Evolutionary conservation across 148 eudicot species (phyloP).

Genomic region (Gaultheria prostrata): DNA sequence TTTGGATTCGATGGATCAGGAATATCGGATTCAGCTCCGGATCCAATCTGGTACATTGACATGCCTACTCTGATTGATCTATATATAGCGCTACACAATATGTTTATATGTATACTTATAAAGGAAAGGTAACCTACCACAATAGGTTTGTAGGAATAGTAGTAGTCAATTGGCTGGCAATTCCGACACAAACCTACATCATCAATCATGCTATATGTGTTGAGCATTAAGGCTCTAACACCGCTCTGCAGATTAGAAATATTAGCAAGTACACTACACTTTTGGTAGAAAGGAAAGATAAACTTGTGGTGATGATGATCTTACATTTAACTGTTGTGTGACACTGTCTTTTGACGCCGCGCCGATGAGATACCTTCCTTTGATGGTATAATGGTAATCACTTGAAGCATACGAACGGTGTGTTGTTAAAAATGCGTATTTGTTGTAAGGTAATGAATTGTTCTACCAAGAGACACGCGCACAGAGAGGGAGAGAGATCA

Average conservation of each 20-base stretch:
- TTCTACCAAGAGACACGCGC: background rate
- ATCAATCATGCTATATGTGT: background rate
- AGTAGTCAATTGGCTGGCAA: too few species aligned
- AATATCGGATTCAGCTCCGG: too few species aligned
- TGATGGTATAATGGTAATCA: background rate
- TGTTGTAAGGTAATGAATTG: background rate
- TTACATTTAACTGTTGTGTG: background rate
- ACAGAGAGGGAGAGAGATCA: background rate
- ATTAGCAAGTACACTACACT: background rate
- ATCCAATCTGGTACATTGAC: too few species aligned
- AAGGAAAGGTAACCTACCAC: background rate
- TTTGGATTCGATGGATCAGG: too few species aligned
- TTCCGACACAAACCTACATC: background rate
- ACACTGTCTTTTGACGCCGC: background rate
- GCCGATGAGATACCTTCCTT: background rate
- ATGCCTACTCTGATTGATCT: too few species aligned
- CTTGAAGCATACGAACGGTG: background rate
- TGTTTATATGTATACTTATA: too few species aligned
- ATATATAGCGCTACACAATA: too few species aligned
- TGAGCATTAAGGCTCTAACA: background rate
- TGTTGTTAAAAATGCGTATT: background rate
- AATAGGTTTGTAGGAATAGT: background rate
- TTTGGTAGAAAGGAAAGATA: background rate
- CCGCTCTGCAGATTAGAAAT: background rate
- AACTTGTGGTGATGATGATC: background rate